A percentile compares a stretch with the other conserved stretches of the same genome.
Evolutionary conservation across 2,329 filamentous ascomycete genomes (phyloP).

Genomic region (Colletotrichum costaricense): DNA sequence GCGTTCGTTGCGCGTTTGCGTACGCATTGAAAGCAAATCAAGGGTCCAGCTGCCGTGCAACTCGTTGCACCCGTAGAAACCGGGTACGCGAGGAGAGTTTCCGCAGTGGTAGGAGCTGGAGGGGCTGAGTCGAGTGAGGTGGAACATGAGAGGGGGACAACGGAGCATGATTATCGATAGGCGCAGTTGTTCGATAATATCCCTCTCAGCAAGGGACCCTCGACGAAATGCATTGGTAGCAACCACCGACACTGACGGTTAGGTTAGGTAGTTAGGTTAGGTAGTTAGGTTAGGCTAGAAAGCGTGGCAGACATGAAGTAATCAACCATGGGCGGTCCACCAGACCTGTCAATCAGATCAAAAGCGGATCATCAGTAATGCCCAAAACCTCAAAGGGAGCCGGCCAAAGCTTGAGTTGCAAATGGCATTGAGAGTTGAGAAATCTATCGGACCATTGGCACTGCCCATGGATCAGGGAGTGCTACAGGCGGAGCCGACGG

Average conservation of each 20-base stretch:
- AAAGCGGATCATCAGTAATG: background rate
- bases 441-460: background rate
- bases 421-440: background rate
- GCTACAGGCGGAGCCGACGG: background rate
- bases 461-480: background rate
- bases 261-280: background rate
- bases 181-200: slow-evolving; percentile 10
- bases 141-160: slow-evolving; percentile 5
- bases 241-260: background rate
- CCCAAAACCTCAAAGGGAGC: background rate
- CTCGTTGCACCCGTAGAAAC: background rate
- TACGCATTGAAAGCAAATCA: background rate
- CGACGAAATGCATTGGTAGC: background rate
- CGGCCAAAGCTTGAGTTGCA: background rate
- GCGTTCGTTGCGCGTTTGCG: background rate
- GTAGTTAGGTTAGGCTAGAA: background rate
- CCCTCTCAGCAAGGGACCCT: slow-evolving; percentile 23
- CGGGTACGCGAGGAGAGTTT: no score
- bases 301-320: background rate
- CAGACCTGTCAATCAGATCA: background rate
- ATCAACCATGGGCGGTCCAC: background rate
- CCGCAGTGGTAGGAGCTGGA: background rate
- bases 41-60: background rate
- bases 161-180: slow-evolving; percentile 4
- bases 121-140: background rate